Base-by-base conservation (phyloP, 148 eudicot genomes). In the Dysphania ambrosioides region DNA sequence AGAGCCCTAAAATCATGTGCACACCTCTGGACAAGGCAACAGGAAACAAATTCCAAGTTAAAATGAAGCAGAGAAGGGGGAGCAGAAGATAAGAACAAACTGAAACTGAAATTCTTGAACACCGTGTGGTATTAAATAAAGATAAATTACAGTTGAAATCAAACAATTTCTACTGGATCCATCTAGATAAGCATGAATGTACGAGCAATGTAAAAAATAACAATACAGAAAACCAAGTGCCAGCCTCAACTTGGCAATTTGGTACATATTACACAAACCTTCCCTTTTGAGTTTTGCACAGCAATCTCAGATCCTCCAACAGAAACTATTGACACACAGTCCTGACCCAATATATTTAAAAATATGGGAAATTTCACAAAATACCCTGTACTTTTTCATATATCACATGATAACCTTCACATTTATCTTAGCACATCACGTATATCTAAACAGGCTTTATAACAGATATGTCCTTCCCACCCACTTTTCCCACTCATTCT, bases 1-100 rank as follows among this genome's bases (percentile, higher is more conserved):
- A 96, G 85, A 72, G 86, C 80, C 71, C 79, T 87, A 74, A 84
- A 95, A 41, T 90, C 93, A 40, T 80, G 78, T 10, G 68, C 83
- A 62, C 92, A 86, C 49, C 95, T 81, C 99, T 96, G 85, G 55
- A 71, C 12, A 79, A 51, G 36, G 62, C 69, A 68, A 41, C 30
- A 81, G 63, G 63, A 70, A 70, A 41, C 40, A 81, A 77, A 71
- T 16, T 55, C 44, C 16, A 70, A 66, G 73, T 80, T 67, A 79
- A 55, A 76, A 21, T 19, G 4, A 0, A 24, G 27, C 3, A 12
- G 30, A 10, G 56, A 32, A 1, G 31, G 24, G 18, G 64, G 56
- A 1, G 41, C 31, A 21, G 18, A n/a, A 35, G 29, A 8, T 38
- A 7, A 2, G 16, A 38, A 26, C 21, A 51, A 70, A 5, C 41